A percentile compares a stretch with the other conserved stretches of the same genome.
phyloP scores from a whole-genome alignment of 768 basidiomycete species.

The Scleroderma bovista region DNA sequence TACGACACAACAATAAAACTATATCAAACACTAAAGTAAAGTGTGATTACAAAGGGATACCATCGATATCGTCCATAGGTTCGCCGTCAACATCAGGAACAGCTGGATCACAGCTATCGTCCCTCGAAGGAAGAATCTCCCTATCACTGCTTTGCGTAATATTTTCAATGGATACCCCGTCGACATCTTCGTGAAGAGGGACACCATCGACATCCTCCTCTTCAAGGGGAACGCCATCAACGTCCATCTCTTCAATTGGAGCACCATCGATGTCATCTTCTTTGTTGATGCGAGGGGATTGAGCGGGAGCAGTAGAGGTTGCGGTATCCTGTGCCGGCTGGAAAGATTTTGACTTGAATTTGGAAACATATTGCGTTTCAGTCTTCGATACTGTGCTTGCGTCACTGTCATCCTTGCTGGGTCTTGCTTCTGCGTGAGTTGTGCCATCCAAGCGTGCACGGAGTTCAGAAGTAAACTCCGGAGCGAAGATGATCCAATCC shows the following conservation, averaged over 20 bases:
- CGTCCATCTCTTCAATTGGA: slow-evolving; percentile 26
- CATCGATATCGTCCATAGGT: neutral
- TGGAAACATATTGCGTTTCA: slow-evolving; percentile 40
- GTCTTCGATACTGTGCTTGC: slow-evolving; percentile 14
- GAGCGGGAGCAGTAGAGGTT: slow-evolving; percentile 16
- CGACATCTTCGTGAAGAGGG: slow-evolving; percentile 32
- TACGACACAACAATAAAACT: neutral
- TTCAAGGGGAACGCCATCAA: slow-evolving; percentile 36
- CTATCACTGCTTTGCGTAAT: too few relatives aligned
- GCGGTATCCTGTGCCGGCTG: slow-evolving; percentile 53
- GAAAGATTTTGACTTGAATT: slow-evolving; percentile 77
- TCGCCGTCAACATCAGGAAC: slow-evolving; percentile 6
- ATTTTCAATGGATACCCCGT: slow-evolving; percentile 36
- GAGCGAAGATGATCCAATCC: slow-evolving; percentile 95
- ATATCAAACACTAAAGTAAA: neutral
- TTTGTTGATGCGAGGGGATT: slow-evolving; percentile 26
- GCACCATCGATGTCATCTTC: slow-evolving; percentile 30
- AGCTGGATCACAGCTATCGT: slow-evolving; percentile 13
- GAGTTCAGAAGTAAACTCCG: slow-evolving; percentile 74
- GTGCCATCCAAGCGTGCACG: slow-evolving; percentile 70
- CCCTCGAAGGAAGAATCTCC: too few relatives aligned
- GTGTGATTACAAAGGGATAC: neutral
- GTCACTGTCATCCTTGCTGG: slow-evolving; percentile 21
- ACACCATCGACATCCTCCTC: slow-evolving; percentile 21
- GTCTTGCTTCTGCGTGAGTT: slow-evolving; percentile 23